A percentile compares a stretch with the other conserved stretches of the same genome.
Evolutionary conservation across 192 early-diverging fungal genomes (phyloP).

Genomic region (Chytriomyces sp.): DNA sequence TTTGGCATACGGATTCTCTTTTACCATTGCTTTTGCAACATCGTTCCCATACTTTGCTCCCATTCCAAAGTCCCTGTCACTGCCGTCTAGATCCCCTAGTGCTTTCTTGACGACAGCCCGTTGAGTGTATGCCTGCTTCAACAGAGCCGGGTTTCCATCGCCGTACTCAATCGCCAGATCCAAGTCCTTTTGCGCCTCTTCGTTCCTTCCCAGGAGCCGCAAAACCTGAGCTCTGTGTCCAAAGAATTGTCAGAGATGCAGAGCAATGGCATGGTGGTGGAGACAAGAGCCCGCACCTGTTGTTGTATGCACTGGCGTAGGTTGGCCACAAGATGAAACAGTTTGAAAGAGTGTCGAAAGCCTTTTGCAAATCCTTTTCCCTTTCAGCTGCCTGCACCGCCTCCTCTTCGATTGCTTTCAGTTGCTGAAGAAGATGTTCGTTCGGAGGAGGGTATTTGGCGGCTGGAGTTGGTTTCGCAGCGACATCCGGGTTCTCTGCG

Average conservation of each 20-base stretch:
- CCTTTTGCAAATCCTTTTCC: slow-evolving; percentile 28
- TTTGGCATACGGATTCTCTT: slow-evolving; percentile 76
- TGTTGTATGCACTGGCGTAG: slow-evolving; percentile 74
- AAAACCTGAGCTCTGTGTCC: slow-evolving; percentile 13
- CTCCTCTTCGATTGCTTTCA: slow-evolving; percentile 47
- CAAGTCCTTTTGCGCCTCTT: slow-evolving; percentile 57
- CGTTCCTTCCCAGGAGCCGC: slow-evolving; percentile 46
- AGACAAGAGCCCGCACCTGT: slow-evolving; percentile 19
- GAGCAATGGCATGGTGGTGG: too few relatives aligned
- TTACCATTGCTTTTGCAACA: slow-evolving; percentile 58
- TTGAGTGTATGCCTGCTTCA: slow-evolving; percentile 67
- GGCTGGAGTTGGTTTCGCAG: not conserved
- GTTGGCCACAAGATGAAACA: slow-evolving; percentile 47
- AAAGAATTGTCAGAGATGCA: too few relatives aligned
- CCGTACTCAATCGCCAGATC: slow-evolving; percentile 63
- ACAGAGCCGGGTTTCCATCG: slow-evolving; percentile 22
- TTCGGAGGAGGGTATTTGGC: not conserved
- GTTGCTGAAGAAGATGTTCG: not conserved
- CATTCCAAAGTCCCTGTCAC: not conserved
- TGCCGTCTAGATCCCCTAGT: slow-evolving; percentile 6
- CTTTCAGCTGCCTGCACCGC: slow-evolving; percentile 53
- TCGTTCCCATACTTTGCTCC: slow-evolving; percentile 69
- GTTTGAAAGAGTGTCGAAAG: not conserved
- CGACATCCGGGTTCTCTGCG: slow-evolving; percentile 49
- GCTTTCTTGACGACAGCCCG: slow-evolving; percentile 58